Base-by-base conservation (phyloP, 2,329 filamentous ascomycete genomes). In the Clonostachys rhizophaga region DNA sequence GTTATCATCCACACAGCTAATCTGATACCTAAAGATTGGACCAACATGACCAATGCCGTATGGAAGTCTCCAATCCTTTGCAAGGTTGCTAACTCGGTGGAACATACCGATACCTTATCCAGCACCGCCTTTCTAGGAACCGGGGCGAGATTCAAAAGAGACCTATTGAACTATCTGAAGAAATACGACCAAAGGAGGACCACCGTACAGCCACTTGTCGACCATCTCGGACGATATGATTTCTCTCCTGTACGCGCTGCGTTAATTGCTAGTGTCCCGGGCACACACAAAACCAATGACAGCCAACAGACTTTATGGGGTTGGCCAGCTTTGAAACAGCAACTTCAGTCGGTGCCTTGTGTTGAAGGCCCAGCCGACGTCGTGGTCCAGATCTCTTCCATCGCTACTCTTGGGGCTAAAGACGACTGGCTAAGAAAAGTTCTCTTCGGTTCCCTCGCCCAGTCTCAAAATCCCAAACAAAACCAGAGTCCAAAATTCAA, bases 1-100 rank as follows among this genome's bases (percentile, higher is more conserved):
- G 70, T 96, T 6, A 67, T 95, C 47, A 91, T 96, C 33, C 89
- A 95, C 56, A 96, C 91, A 0, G 89, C 91, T 16, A 96, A 96
- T 56, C 90, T 95, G 86, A 92, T 95, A n/a, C 60, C 76, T 5
- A 83, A 84, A 47, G 91, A 96, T 62, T 96, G 91, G 91, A 78
- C 74, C 2, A 94, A 94, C 55, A 88, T 95, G 87, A 87, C 84
- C 1, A 90, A 96, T 62, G 89, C 82, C 2, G 79, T 88, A 6
- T 96, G 91, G 91, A 74, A 70, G 44, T 92, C 89, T 0, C 89
- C 89, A 1, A 60, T 79, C 2, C 78, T 95, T 1, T 83, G 87
- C 1, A 43, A 69, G 16, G 12, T 34, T 13, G 3, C 37, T 14
- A 13, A 43, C 16, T n/a, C 40, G 6, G 40, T 60, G 18, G 24